Percentiles rank a stretch among this genome's conserved stretches.
Evolutionary conservation across 1,284 basidiomycete genomes (phyloP).

Genomic region (Fistulinella staudtii): DNA sequence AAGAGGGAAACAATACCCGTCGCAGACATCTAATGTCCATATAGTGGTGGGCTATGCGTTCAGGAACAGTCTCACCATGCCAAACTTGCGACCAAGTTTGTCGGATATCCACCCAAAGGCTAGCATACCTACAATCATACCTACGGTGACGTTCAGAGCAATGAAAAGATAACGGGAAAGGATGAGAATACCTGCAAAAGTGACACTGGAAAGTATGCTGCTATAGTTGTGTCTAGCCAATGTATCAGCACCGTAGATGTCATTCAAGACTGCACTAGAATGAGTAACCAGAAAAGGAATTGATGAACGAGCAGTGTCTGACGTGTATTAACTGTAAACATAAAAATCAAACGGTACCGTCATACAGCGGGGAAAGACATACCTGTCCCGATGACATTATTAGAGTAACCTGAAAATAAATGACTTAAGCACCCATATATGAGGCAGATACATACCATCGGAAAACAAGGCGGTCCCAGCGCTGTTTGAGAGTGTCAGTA

Average conservation of each 20-base stretch:
- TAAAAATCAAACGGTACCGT: conserved; percentile 4
- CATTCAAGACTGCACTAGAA: conserved; percentile 50
- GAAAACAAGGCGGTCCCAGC: conserved; percentile 86
- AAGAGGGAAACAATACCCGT: conserved; percentile 78
- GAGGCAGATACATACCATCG: conserved; percentile 53
- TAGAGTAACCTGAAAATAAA: conserved; percentile 64
- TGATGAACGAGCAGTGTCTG: conserved; percentile 22
- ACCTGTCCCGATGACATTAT: conserved; percentile 75
- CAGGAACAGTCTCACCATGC: conserved; percentile 56
- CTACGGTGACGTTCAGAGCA: conserved; percentile 4
- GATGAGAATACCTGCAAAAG: conserved; percentile 61
- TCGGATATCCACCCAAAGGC: conserved; percentile 78
- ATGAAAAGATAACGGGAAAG: neutral
- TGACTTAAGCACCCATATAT: neutral
- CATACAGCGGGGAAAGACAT: conserved; percentile 26
- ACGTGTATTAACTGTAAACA: conserved; percentile 48
- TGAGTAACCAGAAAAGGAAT: conserved; percentile 1
- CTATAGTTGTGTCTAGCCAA: conserved; percentile 53
- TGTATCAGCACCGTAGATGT: conserved; percentile 55
- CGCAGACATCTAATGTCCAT: conserved; percentile 60
- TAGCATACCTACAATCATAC: conserved; percentile 79
- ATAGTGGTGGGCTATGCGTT: neutral
- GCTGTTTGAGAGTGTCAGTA: conserved; percentile 33
- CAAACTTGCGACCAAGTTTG: conserved; percentile 83
- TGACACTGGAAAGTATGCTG: conserved; percentile 60